Evolutionary conservation across 345 rosid genomes (phyloP), one percentile per base, ranked within the genome.

Genomic region (Triadica sebifera): DNA sequence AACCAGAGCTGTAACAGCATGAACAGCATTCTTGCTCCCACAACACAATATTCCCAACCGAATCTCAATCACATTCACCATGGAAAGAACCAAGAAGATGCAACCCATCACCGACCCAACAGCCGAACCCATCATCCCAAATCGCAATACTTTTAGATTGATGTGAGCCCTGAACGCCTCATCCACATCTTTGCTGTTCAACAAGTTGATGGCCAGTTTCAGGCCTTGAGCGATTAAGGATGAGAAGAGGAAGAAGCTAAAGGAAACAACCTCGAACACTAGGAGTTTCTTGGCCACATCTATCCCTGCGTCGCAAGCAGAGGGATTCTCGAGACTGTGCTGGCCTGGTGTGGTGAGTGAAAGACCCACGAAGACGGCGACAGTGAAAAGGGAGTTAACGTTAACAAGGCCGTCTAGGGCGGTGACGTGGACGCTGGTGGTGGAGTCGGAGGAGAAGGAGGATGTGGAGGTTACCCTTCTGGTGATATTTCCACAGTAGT

Each of bases 361-460:
- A 20, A 94, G 96, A 0, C 98, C 98, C 8, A 94, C 98, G 82
- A 94, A 94, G 72, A 93, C 98, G 29, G 98, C 98, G 74, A 92
- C 86, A 46, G 98, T 91, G 88, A 92, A 94, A 77, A 94, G 97
- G 7, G 98, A 94, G 88, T 94, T 92, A 3, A 92, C 98, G 81
- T 94, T 94, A 49, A 94, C 98, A 10, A 94, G 88, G 20, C 97
- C 98, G 59, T 94, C 98, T 12, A 94, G 90, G 50, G 99, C 99
- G 7, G 93, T 94, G 62, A 92, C 97, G 75, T 94, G 98, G 72
- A 92, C 89, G 79, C 98, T 94, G 34, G 97, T 94, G 4, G 94
- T 88, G 9, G 93, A 74, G 19, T 70, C 13, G 16, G 59, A 80
- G 5, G 77, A 41, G n/a, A n/a, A n/a, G 17, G 78, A 78, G 3